Conservation (phyloP, 2,329 filamentous ascomycete genomes). For the Magnaporthiopsis incrustans region DNA sequence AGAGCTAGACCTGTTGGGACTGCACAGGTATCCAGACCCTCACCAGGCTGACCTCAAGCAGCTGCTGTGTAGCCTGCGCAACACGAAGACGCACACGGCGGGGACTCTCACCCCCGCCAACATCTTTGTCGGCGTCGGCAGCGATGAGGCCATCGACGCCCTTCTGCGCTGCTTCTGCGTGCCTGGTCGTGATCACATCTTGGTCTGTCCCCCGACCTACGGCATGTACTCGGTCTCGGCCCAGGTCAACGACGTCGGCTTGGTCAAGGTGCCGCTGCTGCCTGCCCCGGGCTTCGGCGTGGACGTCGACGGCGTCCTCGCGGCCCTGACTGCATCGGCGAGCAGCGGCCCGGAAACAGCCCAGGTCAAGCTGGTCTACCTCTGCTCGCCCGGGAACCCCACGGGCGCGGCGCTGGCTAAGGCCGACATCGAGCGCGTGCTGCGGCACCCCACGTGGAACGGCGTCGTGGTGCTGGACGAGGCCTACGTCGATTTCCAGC, state of each 20-base stretch:
- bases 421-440: slow-evolving; percentile 60
- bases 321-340: slow-evolving; percentile 43
- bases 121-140: slow-evolving; percentile 91
- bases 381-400: slow-evolving; percentile 93
- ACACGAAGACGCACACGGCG: slow-evolving; percentile 71
- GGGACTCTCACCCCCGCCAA: slow-evolving; percentile 70
- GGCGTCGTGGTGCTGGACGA: slow-evolving; percentile 90
- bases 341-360: slow-evolving; percentile 6
- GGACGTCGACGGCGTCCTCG: slow-evolving; percentile 60
- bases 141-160: slow-evolving; percentile 93
- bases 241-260: slow-evolving; percentile 81
- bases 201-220: slow-evolving; percentile 94
- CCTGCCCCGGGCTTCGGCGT: slow-evolving; percentile 65
- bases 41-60: slow-evolving; percentile 86
- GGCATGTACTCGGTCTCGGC: slow-evolving; percentile 97
- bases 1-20: slow-evolving; percentile 66
- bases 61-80: slow-evolving; percentile 77
- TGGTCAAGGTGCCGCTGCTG: slow-evolving; percentile 80
- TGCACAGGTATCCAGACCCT: slow-evolving; percentile 94
- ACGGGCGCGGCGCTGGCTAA: slow-evolving; percentile 75
- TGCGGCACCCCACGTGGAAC: slow-evolving; percentile 90
- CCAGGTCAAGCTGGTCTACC: slow-evolving; percentile 76
- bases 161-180: slow-evolving; percentile 88
- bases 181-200: slow-evolving; percentile 79
- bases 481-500: slow-evolving; percentile 91